Evolutionary conservation across 306 rosid species (phyloP).

Genomic region (Carpinus fangiana): DNA sequence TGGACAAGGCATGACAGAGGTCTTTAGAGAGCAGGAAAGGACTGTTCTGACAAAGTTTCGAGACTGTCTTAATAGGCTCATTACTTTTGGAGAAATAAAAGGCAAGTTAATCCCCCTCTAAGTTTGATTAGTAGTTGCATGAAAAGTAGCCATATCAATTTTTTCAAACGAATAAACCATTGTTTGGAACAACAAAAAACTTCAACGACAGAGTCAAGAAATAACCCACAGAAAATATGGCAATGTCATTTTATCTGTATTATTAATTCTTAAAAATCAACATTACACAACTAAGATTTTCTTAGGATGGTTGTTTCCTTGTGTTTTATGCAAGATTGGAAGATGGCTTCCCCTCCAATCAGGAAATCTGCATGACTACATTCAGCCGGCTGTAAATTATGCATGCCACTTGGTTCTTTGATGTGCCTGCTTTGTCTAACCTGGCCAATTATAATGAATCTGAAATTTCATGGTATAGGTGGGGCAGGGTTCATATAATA

Average conservation of each 20-base stretch:
- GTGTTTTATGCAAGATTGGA: neutral
- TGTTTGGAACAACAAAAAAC: neutral
- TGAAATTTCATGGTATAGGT: neutral
- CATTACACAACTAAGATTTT: neutral
- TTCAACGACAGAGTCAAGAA: neutral
- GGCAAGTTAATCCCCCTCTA: conserved; percentile 61
- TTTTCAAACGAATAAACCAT: neutral
- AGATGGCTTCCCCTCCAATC: conserved; percentile 5
- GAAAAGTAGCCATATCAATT: neutral
- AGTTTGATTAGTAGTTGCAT: neutral
- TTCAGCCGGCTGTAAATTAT: conserved; percentile 15
- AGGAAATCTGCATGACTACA: conserved; percentile 12
- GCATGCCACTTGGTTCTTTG: conserved; percentile 4
- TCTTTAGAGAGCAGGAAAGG: conserved; percentile 84
- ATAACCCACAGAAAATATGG: neutral
- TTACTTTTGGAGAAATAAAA: conserved; percentile 91
- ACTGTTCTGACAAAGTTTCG: conserved; percentile 75
- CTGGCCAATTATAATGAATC: conserved; percentile 19
- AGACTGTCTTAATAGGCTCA: conserved; percentile 83
- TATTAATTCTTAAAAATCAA: neutral
- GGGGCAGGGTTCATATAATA: neutral
- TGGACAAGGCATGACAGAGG: conserved; percentile 81
- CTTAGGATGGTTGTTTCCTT: neutral
- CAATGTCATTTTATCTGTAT: neutral
- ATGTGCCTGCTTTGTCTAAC: conserved; percentile 15